Percentiles rank a stretch among this genome's conserved stretches.
These are phyloP conservation scores for Albifimbria verrucaria DNA, from an alignment of 2,329 filamentous ascomycete genomes.

Conservation along the genomic window DNA sequence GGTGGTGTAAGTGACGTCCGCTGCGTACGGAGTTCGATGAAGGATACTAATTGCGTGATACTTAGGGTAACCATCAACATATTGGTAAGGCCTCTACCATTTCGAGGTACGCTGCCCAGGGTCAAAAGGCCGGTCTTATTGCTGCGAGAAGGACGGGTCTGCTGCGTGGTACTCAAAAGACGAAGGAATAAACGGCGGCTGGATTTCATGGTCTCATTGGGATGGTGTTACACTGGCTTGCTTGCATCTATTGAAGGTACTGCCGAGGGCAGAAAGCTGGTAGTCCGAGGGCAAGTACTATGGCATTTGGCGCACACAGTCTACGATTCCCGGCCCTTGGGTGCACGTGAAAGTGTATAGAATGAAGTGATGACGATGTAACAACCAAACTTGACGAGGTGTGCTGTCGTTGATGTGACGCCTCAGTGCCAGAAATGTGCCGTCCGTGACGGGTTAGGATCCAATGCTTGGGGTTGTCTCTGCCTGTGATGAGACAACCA, in stretches of 20 bases:
- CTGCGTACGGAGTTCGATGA: background rate
- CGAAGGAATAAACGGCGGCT: slow-evolving; percentile 75
- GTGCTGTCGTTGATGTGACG: no score
- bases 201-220: slow-evolving; percentile 55
- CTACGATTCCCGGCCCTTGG: background rate
- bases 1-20: slow-evolving; percentile 66
- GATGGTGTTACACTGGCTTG: slow-evolving; percentile 63
- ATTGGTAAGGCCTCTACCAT: slow-evolving; percentile 99
- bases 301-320: slow-evolving; percentile 47
- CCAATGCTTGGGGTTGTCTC: no score
- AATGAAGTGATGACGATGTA: slow-evolving; percentile 14
- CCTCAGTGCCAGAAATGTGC: no score
- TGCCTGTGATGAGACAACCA: no score
- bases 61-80: slow-evolving; percentile 98
- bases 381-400: no score
- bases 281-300: slow-evolving; percentile 47
- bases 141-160: slow-evolving; percentile 99
- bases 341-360: background rate
- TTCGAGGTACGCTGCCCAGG: slow-evolving; percentile 93
- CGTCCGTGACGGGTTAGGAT: no score
- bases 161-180: slow-evolving; percentile 99
- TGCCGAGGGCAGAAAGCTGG: slow-evolving; percentile 44
- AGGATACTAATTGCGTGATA: slow-evolving; percentile 38
- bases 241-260: slow-evolving; percentile 58
- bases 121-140: slow-evolving; percentile 99